Evolutionary conservation across 768 basidiomycete genomes (phyloP), one percentile per base, ranked within the genome.

Genomic region (Chalciporus sphaerocephalus): DNA sequence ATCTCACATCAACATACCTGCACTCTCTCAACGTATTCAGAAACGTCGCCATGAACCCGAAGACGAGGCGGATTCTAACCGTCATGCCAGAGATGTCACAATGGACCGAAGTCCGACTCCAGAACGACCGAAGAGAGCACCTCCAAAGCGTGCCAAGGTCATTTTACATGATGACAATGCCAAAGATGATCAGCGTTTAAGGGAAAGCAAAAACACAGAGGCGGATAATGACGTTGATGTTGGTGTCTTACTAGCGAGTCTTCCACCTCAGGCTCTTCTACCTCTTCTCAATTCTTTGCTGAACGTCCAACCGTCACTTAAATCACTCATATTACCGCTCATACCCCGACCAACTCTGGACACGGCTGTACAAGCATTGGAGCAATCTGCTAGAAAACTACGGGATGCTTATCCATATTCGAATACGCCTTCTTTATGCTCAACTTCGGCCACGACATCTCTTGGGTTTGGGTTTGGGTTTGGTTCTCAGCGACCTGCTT

Each of bases 51-150:
- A 75, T 48, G 88, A 91, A 42, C 62, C 68, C 2, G 87, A 90
- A 16, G 86, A 88, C n/a, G 81, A 85, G 22, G 60, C 67, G 4
- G 76, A 79, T 46, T 64, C 67, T 20, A 66, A 53, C 42, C 67
- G 53, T 36, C 59, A 46, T 40, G 52, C 36, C 5, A 66, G 76
- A 47, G 87, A 89, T 54, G 77, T 85, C 42, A 74, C 81, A 13
- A 92, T 92, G 89, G 89, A 90, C 62, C 75, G 86, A 49, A 89
- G 87, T 53, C 87, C 89, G 7, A 89, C 89, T 2, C 86, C 88
- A 13, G 89, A 92, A 63, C 75, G 85, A 35, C 79, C 77, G 27
- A 87, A 82, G 65, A 79, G 83, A 55, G 74, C 75, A 5, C 71
- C 79, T 27, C 83, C 81, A 15, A 90, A 91, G 65, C 79, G 85